phyloP scores from a whole-genome alignment of 768 basidiomycete genomes.

The Russula sp. region DNA sequence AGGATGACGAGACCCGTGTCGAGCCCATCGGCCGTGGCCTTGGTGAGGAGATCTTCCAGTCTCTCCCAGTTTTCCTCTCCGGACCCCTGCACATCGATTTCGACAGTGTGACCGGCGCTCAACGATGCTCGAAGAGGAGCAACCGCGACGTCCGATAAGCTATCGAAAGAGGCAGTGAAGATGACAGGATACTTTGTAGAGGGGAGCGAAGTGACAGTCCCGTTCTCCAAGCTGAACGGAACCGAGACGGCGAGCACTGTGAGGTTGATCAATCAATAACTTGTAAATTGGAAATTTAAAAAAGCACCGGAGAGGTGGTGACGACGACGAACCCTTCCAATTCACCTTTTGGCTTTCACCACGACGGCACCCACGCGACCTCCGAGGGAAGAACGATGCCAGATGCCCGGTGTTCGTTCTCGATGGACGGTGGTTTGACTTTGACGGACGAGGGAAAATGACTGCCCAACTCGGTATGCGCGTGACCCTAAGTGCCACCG shows the following conservation, averaged over 20 bases:
- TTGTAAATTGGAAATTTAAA: neutral
- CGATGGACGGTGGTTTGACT: conserved; percentile 71
- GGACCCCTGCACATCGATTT: conserved; percentile 61
- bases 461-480: too few species aligned
- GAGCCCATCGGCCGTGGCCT: conserved; percentile 37
- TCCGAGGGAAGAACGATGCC: conserved; percentile 53
- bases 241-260: too few species aligned
- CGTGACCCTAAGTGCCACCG: too few species aligned
- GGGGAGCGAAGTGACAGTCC: conserved; percentile 39
- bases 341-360: conserved; percentile 15
- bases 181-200: conserved; percentile 46
- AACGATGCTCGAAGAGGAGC: conserved; percentile 66
- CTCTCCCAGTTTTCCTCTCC: conserved; percentile 57
- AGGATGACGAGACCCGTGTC: conserved; percentile 62
- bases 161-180: conserved; percentile 56
- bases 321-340: conserved; percentile 51
- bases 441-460: conserved; percentile 68
- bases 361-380: conserved; percentile 55
- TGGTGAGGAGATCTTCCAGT: conserved; percentile 63
- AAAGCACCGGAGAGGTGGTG: too few species aligned
- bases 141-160: conserved; percentile 47
- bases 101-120: conserved; percentile 57
- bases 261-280: too few species aligned
- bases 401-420: too few species aligned
- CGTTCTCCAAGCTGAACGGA: conserved; percentile 57